A percentile compares a stretch with the other conserved stretches of the same genome.
Conservation (phyloP, 192 early-diverging fungal genomes). For the Physocladia obscura region DNA sequence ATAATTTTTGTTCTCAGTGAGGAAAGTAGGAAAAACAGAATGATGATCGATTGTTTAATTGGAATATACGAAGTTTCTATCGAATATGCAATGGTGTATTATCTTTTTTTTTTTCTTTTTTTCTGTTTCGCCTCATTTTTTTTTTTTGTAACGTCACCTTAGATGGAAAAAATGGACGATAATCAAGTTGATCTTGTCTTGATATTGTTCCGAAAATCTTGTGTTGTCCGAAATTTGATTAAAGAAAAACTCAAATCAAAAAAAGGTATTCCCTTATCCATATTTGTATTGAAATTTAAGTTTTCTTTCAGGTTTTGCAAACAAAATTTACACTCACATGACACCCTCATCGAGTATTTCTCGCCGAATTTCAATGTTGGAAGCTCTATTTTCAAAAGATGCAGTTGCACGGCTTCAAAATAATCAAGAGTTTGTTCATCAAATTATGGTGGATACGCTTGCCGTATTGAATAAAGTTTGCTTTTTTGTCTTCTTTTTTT, state of each 20-base stretch:
- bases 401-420: neutral
- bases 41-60: neutral
- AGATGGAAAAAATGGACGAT: neutral
- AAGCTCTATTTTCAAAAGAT: neutral
- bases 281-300: neutral
- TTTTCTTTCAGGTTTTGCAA: neutral
- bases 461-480: constrained; percentile 1
- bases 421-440: neutral
- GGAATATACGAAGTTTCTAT: constrained; percentile 1
- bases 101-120: neutral
- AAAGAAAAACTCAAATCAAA: constrained; percentile 20
- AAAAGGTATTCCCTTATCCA: neutral
- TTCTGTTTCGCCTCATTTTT: neutral
- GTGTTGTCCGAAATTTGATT: neutral
- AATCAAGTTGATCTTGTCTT: constrained; percentile 1
- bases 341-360: neutral
- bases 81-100: constrained; percentile 18
- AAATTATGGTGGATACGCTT: constrained; percentile 4
- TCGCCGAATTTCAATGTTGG: neutral
- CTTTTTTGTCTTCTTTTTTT: too few relatives aligned
- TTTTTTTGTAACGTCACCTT: too few relatives aligned
- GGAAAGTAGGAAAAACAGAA: neutral
- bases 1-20: constrained; percentile 1
- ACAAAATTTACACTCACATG: neutral
- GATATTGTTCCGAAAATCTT: neutral